These are phyloP conservation scores for Lasiosphaeris hirsuta DNA, from an alignment of 495 filamentous ascomycete species.

Conservation along the genomic window DNA sequence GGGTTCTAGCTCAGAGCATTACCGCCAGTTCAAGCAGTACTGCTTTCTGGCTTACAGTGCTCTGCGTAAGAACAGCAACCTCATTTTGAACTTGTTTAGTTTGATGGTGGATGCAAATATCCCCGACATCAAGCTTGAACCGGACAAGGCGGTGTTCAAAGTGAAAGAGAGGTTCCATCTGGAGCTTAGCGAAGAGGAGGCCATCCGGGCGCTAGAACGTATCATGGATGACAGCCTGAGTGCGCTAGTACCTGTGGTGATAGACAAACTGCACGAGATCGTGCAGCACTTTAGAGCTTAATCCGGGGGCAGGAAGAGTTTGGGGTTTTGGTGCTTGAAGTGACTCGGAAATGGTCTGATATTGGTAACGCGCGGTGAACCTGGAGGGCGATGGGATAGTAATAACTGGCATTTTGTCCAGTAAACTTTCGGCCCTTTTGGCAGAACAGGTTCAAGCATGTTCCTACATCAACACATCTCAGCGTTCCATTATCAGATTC, in stretches of 20 bases:
- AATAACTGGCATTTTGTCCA: too few relatives aligned
- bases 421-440: too few relatives aligned
- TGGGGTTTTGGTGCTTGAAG: too few relatives aligned
- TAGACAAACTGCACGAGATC: constrained; percentile 91
- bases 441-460: too few relatives aligned
- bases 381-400: too few relatives aligned
- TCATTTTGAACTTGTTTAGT: constrained; percentile 95
- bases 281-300: constrained; percentile 85
- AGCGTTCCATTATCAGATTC: neutral
- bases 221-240: constrained; percentile 87
- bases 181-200: constrained; percentile 91
- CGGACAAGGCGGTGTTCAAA: constrained; percentile 88
- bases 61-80: constrained; percentile 78
- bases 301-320: neutral
- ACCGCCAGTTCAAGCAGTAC: constrained; percentile 85
- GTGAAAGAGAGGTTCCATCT: constrained; percentile 92
- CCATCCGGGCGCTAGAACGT: constrained; percentile 77
- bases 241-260: constrained; percentile 85
- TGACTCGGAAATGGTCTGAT: too few relatives aligned
- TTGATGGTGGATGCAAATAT: constrained; percentile 98
- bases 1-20: constrained; percentile 71
- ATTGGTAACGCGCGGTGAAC: too few relatives aligned
- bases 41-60: constrained; percentile 95
- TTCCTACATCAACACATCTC: too few relatives aligned
- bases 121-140: constrained; percentile 87